These are phyloP conservation scores for Stemphylium vesicarium DNA, from an alignment of 2,329 filamentous ascomycete genomes.

Conservation along the genomic window DNA sequence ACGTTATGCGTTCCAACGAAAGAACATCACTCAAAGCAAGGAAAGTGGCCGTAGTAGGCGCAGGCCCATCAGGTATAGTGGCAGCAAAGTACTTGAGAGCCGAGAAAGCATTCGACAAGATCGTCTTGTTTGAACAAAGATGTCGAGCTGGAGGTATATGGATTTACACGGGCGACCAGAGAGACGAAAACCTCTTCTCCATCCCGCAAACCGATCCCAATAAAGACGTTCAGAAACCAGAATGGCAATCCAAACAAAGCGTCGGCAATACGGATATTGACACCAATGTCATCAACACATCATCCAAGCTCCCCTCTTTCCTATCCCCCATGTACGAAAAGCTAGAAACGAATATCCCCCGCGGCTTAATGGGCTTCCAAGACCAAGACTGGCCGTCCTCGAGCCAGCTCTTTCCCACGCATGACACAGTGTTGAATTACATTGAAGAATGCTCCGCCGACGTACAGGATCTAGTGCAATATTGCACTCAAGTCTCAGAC, in stretches of 20 bases:
- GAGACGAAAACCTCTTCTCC: slow-evolving; percentile 54
- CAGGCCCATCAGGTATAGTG: slow-evolving; percentile 78
- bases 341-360: slow-evolving; percentile 87
- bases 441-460: slow-evolving; percentile 74
- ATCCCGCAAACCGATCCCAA: slow-evolving; percentile 73
- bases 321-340: slow-evolving; percentile 83
- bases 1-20: slow-evolving; percentile 14
- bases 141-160: slow-evolving; percentile 80
- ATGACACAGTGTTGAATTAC: slow-evolving; percentile 75
- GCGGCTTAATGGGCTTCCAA: slow-evolving; percentile 79
- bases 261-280: not conserved
- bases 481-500: slow-evolving; percentile 72
- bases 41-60: slow-evolving; percentile 79
- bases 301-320: slow-evolving; percentile 63
- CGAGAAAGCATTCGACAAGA: slow-evolving; percentile 70
- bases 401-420: slow-evolving; percentile 74
- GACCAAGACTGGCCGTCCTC: slow-evolving; percentile 70
- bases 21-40: slow-evolving; percentile 53
- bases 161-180: slow-evolving; percentile 70
- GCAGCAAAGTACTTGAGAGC: slow-evolving; percentile 79
- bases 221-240: slow-evolving; percentile 67
- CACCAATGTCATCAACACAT: not conserved
- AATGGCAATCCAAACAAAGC: slow-evolving; percentile 49
- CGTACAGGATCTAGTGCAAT: slow-evolving; percentile 69
- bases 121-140: slow-evolving; percentile 85